Conservation (phyloP, 1,139 yeast species). For the Hemisphaericaspora xylofermentans region DNA sequence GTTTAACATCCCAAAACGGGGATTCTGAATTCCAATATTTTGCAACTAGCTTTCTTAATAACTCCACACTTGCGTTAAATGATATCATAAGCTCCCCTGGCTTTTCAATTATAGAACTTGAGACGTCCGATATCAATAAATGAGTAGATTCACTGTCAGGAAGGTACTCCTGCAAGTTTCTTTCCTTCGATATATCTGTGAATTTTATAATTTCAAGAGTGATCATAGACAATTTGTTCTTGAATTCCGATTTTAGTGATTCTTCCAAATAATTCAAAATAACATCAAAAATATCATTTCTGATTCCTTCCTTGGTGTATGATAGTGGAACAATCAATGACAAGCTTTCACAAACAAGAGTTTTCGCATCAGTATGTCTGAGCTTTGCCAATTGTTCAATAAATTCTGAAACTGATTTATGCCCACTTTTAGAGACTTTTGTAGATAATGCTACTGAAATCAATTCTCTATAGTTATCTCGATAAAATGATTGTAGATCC, state of each 20-base stretch:
- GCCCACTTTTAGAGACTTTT: slow-evolving; percentile 1
- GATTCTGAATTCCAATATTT: slow-evolving; percentile 16
- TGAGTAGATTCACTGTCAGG: slow-evolving; percentile 8
- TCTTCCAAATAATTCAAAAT: slow-evolving; percentile 16
- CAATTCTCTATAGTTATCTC: slow-evolving; percentile 32
- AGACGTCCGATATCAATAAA: slow-evolving; percentile 11
- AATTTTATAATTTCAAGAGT: slow-evolving; percentile 30
- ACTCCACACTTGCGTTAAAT: slow-evolving; percentile 27
- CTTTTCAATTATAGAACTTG: slow-evolving; percentile 7
- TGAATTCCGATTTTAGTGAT: slow-evolving; percentile 16
- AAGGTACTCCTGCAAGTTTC: slow-evolving; percentile 16
- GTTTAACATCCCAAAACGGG: slow-evolving; percentile 38
- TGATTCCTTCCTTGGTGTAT: slow-evolving; percentile 41
- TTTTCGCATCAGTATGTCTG: slow-evolving; percentile 12
- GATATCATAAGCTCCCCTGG: slow-evolving; percentile 21
- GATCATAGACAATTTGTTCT: slow-evolving; percentile 20
- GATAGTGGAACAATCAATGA: slow-evolving; percentile 45
- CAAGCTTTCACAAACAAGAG: slow-evolving; percentile 33
- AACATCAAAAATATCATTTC: slow-evolving; percentile 33
- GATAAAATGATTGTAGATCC: slow-evolving; percentile 25
- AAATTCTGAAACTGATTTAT: slow-evolving; percentile 12
- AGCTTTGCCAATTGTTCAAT: slow-evolving; percentile 18
- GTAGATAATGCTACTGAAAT: slow-evolving; percentile 33
- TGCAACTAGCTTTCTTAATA: slow-evolving; percentile 17
- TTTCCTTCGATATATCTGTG: slow-evolving; percentile 40